Base-by-base conservation (phyloP, 495 filamentous ascomycete genomes). In the Penicillium flavigenum region DNA sequence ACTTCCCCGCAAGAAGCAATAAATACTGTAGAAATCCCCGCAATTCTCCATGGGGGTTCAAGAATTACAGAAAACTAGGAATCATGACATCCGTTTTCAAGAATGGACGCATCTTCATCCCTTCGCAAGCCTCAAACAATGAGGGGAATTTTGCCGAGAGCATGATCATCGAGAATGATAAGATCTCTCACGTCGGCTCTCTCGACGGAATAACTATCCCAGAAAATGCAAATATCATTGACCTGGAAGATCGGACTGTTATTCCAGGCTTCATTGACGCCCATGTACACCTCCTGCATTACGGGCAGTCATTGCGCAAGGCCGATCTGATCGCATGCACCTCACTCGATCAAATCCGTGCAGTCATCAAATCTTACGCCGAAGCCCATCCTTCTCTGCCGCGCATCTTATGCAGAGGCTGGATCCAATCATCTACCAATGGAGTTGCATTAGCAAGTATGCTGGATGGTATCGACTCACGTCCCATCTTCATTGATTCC, bases 191-290 rank as follows among this genome's bases (percentile, higher is more conserved):
- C 47, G 73, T 85, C 60, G 83, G 85, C 19, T 54, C 69, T 22
- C 51, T 59, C 2, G 61, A 63, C 27, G 72, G 76, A 38, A 67
- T 66, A 1, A 51, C 67, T 20, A 62, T 77, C 24, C 60, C 64
- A 19, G 53, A 64, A 1, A 69, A 66, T 14, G 69, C 76, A 1
- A 60, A 42, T 4, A 39, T 68, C 3, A 66, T 71, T 53, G 78
- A 86, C 59, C 69, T 88, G 17, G 47, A 72, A 1, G 68, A 76
- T 38, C 70, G 68, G 20, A 76, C 80, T 24, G 69, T 87, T 11
- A 66, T 86, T 31, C 85, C 85, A 0, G 83, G 84, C 24, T 88
- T 88, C 61, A 80, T 88, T 47, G 85, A 88, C 60, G 81, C 78
- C 4, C 85, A 88, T 63, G 80, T 85, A 63, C 85, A 88, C 57